Evolutionary conservation across 192 early-diverging fungal species (phyloP).

Genomic region (Paraglomus occultum): DNA sequence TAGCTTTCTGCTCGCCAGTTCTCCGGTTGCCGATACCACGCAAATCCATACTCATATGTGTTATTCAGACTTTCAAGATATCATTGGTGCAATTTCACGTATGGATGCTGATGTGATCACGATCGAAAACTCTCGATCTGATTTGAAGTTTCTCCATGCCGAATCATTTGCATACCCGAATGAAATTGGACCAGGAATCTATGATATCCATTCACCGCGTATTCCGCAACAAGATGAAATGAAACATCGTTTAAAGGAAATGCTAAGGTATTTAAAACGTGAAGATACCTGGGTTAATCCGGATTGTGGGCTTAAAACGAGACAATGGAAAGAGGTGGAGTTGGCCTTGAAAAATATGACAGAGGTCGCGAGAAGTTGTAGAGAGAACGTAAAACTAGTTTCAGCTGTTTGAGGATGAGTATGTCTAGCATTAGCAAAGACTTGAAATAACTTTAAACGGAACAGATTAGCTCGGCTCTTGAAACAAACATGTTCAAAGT

Average conservation of each 20-base stretch:
- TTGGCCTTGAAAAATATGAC: conserved; percentile 85
- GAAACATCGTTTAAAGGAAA: conserved; percentile 73
- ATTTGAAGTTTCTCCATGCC: conserved; percentile 89
- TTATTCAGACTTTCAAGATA: conserved; percentile 99
- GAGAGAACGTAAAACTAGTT: too few relatives aligned
- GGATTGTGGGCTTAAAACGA: conserved; percentile 97
- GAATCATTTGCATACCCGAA: conserved; percentile 80
- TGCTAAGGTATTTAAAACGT: conserved; percentile 75
- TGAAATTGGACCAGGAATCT: conserved; percentile 95
- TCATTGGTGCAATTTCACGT: conserved; percentile 88
- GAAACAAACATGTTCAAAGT: too few relatives aligned
- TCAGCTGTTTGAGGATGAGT: too few relatives aligned
- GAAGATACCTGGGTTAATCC: conserved; percentile 94
- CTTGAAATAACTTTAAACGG: too few relatives aligned
- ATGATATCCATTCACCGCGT: conserved; percentile 98
- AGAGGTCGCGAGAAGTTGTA: conserved; percentile 75
- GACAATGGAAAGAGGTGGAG: conserved; percentile 95
- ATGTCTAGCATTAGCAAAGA: too few relatives aligned
- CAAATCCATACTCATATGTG: conserved; percentile 99
- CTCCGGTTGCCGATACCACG: conserved; percentile 79
- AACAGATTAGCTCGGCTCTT: too few relatives aligned
- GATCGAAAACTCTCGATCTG: conserved; percentile 97
- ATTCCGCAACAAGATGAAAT: conserved; percentile 90
- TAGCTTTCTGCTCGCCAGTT: conserved; percentile 89
- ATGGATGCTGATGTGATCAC: conserved; percentile 97